phyloP scores from a whole-genome alignment of 2,329 filamentous ascomycete species.

The Albophoma yamanashiensis region DNA sequence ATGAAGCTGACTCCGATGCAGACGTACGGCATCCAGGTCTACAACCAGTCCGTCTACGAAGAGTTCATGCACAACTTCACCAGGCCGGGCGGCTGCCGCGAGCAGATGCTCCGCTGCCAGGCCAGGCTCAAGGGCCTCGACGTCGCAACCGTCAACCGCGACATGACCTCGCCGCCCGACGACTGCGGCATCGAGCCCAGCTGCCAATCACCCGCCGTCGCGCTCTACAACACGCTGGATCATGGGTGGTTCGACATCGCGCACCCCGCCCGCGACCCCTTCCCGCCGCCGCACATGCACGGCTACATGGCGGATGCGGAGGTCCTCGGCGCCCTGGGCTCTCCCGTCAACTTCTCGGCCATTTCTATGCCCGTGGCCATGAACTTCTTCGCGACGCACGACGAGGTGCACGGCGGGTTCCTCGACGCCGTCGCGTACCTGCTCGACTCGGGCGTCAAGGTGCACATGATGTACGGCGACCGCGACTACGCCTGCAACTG shows the following conservation, averaged over 20 bases:
- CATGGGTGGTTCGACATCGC: constrained; percentile 51
- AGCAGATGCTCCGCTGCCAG: constrained; percentile 41
- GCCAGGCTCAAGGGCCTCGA: constrained; percentile 37
- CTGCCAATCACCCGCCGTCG: constrained; percentile 41
- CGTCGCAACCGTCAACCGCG: constrained; percentile 29
- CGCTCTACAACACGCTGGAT: constrained; percentile 41
- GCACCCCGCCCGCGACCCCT: constrained; percentile 44
- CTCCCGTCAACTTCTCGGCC: constrained; percentile 47
- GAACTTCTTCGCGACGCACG: constrained; percentile 51
- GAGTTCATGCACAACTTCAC: constrained; percentile 18
- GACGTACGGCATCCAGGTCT: constrained; percentile 47
- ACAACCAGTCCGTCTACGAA: constrained; percentile 32
- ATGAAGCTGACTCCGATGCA: constrained; percentile 2
- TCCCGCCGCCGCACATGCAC: constrained; percentile 49
- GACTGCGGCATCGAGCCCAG: constrained; percentile 38
- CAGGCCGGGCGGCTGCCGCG: constrained; percentile 36
- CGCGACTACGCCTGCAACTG: constrained; percentile 53
- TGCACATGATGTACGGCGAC: constrained; percentile 61
- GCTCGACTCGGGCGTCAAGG: constrained; percentile 50
- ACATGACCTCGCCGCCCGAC: constrained; percentile 15
- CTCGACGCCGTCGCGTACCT: constrained; percentile 45
- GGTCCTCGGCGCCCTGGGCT: constrained; percentile 49
- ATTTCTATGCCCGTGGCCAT: constrained; percentile 28
- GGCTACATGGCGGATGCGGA: constrained; percentile 50
- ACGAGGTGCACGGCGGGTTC: constrained; percentile 41